phyloP scores from a whole-genome alignment of 2,329 filamentous ascomycete genomes.

The Xylaria polymorpha region DNA sequence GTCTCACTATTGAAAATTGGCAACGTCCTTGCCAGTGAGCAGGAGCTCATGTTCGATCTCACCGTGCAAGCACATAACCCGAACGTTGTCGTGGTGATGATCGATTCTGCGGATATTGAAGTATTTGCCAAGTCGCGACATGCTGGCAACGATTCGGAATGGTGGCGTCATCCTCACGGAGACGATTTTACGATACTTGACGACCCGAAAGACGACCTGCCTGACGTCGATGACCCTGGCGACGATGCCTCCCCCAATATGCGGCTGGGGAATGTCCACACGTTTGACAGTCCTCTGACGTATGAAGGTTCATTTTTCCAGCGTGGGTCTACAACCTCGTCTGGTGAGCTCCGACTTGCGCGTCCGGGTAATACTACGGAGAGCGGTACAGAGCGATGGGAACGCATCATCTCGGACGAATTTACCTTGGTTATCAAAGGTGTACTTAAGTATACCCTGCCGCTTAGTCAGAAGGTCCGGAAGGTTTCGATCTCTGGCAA shows the following conservation, averaged over 20 bases:
- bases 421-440: conserved; percentile 95
- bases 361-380: conserved; percentile 91
- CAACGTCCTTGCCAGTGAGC: conserved; percentile 91
- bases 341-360: conserved; percentile 83
- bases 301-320: conserved; percentile 93
- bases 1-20: conserved; percentile 84
- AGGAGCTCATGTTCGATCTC: conserved; percentile 94
- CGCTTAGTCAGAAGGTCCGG: conserved; percentile 69
- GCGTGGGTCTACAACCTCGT: conserved; percentile 75
- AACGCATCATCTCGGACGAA: conserved; percentile 87
- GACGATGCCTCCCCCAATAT: conserved; percentile 82
- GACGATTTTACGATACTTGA: conserved; percentile 49
- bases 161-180: conserved; percentile 62
- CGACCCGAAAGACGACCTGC: conserved; percentile 56
- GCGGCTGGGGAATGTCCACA: conserved; percentile 87
- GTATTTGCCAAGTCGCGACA: conserved; percentile 95
- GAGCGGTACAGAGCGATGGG: conserved; percentile 88
- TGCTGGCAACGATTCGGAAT: conserved; percentile 75
- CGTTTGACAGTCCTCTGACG: conserved; percentile 86
- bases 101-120: conserved; percentile 88
- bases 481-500: conserved; percentile 70
- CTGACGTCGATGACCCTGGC: conserved; percentile 63
- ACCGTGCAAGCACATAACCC: conserved; percentile 90
- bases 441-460: conserved; percentile 82
- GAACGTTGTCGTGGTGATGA: conserved; percentile 87